Conservation (phyloP, 352 stramenopile genomes). For the Phytopythium montanum region DNA sequence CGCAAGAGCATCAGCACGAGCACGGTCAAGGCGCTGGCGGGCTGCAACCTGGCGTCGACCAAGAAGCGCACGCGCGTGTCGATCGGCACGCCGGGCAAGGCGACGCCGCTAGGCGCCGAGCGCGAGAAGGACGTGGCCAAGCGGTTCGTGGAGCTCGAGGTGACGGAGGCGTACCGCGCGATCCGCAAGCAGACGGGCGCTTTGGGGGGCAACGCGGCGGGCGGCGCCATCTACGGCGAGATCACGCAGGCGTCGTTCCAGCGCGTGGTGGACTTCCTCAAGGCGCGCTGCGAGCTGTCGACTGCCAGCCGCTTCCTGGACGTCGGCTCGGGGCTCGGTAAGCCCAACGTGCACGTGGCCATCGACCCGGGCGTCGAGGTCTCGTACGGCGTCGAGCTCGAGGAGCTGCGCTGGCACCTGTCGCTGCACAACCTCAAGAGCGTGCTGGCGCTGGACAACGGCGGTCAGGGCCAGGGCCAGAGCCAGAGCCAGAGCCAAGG, state of each 20-base stretch:
- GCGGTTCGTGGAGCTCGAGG: constrained; percentile 76
- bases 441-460: constrained; percentile 71
- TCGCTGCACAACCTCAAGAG: constrained; percentile 92
- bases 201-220: constrained; percentile 93
- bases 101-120: constrained; percentile 46
- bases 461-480: no score
- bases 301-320: constrained; percentile 93
- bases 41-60: constrained; percentile 6
- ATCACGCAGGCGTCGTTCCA: constrained; percentile 97
- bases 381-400: constrained; percentile 95
- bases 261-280: constrained; percentile 94
- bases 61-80: constrained; percentile 57
- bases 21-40: constrained; percentile 22
- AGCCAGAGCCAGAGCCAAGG: no score
- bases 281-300: constrained; percentile 90
- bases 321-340: constrained; percentile 95
- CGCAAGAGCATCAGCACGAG: constrained; percentile 41
- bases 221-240: constrained; percentile 98
- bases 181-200: constrained; percentile 93
- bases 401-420: constrained; percentile 93
- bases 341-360: constrained; percentile 97
- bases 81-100: constrained; percentile 70
- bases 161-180: constrained; percentile 89
- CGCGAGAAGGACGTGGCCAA: constrained; percentile 67
- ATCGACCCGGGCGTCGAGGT: constrained; percentile 95